These are phyloP conservation scores for Scheffersomyces amazonensis DNA, from an alignment of 805 yeast genomes.

Conservation along the genomic window DNA sequence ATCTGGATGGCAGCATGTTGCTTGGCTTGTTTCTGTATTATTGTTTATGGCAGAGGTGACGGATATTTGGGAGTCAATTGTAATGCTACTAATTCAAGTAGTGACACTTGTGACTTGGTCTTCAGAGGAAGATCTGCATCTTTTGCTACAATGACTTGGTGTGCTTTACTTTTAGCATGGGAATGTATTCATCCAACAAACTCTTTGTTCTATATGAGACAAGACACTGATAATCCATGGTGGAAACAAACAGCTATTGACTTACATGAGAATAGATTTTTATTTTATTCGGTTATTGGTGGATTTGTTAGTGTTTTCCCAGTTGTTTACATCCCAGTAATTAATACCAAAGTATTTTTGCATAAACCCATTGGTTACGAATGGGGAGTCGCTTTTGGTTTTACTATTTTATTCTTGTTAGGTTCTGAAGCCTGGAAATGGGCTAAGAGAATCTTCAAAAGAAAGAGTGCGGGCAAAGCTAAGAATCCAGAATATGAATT, in stretches of 20 bases:
- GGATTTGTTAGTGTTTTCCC: slow-evolving; percentile 38
- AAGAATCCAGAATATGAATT: slow-evolving; percentile 35
- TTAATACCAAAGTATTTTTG: slow-evolving; percentile 36
- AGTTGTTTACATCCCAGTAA: slow-evolving; percentile 39
- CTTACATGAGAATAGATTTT: slow-evolving; percentile 33
- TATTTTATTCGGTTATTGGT: slow-evolving; percentile 36
- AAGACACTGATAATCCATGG: slow-evolving; percentile 34
- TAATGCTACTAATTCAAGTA: slow-evolving; percentile 20
- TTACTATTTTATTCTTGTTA: slow-evolving; percentile 23
- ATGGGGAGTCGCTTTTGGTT: slow-evolving; percentile 37
- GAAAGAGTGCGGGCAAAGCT: slow-evolving; percentile 14
- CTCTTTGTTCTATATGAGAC: slow-evolving; percentile 36
- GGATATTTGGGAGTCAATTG: slow-evolving; percentile 38
- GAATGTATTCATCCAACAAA: slow-evolving; percentile 36
- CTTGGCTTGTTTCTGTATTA: slow-evolving; percentile 32
- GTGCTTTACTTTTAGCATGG: slow-evolving; percentile 39
- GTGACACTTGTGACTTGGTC: slow-evolving; percentile 26
- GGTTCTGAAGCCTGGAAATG: slow-evolving; percentile 40
- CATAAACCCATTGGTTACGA: slow-evolving; percentile 38
- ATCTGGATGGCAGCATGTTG: slow-evolving; percentile 42
- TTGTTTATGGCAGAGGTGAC: slow-evolving; percentile 37
- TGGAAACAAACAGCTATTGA: slow-evolving; percentile 33
- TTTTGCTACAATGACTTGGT: slow-evolving; percentile 40
- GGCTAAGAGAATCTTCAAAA: slow-evolving; percentile 31
- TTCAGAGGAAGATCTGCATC: slow-evolving; percentile 38